Evolutionary conservation across 176 grass and related monocot species (phyloP), one percentile per base, ranked within the genome.

Genomic region (Thinopyrum elongatum): DNA sequence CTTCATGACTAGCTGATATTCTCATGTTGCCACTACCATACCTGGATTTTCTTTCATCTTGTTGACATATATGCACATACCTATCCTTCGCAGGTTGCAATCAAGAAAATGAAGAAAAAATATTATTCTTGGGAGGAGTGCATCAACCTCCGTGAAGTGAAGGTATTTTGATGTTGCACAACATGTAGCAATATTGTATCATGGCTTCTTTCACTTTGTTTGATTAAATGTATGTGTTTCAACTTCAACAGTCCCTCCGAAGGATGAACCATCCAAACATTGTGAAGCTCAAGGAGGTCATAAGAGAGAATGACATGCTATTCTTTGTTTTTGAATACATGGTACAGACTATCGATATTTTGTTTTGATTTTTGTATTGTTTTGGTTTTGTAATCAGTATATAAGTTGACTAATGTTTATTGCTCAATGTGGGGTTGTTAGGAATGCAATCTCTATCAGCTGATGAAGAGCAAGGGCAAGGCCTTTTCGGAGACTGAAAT

Each of bases 91-190:
- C 82, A 99, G 97, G 94, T 96, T 66, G 97, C 97, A 8, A 96
- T 99, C 80, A 99, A 99, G 90, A 94, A 99, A 94, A 94, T 99
- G 92, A 99, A 99, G 90, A 96, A 94, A 82, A 99, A 96, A 69
- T 99, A 99, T 78, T 91, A 85, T 80, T 94, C 94, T 15, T 99
- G 97, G 97, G 97, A 99, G 35, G 97, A 99, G 63, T 99, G 97
- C 87, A 90, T 99, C 78, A 94, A 94, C 87, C 97, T 99, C 57
- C 92, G 94, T n/a, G 97, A 99, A 99, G 97, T 99, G 75, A 99
- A 99, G 97, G 97, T 99, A 90, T 39, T 74, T 87, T 58, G 17
- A 60, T 80, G 29, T 83, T 83, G 33, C 49, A 23, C 6, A 35
- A 82, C 69, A 72, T 74, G 27, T 59, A 51, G 31, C 28, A 2